Percentiles rank a stretch among this genome's conserved stretches.
phyloP scores from a whole-genome alignment of 805 yeast genomes.

The Saccharomycopsis sp. region DNA sequence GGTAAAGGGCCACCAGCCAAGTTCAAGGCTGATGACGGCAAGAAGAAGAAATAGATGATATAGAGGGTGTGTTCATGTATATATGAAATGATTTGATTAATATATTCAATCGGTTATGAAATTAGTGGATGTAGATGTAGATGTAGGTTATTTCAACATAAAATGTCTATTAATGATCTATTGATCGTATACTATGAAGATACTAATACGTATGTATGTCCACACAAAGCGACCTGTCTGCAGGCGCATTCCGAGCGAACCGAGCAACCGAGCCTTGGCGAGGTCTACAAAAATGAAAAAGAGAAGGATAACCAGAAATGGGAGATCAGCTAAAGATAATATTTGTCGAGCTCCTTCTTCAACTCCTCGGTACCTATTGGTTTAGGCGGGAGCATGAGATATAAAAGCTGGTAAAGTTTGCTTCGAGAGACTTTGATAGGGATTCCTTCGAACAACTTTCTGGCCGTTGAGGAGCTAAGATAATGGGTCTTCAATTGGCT shows the following conservation, averaged over 20 bases:
- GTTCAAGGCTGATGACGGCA: conserved; percentile 40
- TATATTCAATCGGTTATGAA: background rate
- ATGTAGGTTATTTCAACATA: no score
- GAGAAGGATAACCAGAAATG: no score
- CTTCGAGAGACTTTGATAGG: conserved; percentile 41
- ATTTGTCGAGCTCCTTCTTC: conserved; percentile 20
- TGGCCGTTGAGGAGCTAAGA: conserved; percentile 35
- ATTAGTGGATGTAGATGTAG: no score
- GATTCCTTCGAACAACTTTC: conserved; percentile 38
- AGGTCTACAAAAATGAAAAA: no score
- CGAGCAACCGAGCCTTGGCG: no score
- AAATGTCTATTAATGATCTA: background rate
- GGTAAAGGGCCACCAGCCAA: conserved; percentile 87
- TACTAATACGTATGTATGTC: no score
- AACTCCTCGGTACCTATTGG: conserved; percentile 27
- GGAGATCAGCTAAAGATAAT: background rate
- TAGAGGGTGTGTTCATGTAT: background rate
- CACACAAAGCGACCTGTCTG: no score
- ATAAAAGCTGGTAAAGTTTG: conserved; percentile 43
- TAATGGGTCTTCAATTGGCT: conserved; percentile 36
- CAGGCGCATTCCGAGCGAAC: no score
- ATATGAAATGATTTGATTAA: background rate
- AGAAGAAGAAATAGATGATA: conserved; percentile 31
- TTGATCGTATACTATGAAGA: background rate
- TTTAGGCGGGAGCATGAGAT: conserved; percentile 44